Conservation (phyloP, 2,329 filamentous ascomycete species). For the Clonostachys byssicola region DNA sequence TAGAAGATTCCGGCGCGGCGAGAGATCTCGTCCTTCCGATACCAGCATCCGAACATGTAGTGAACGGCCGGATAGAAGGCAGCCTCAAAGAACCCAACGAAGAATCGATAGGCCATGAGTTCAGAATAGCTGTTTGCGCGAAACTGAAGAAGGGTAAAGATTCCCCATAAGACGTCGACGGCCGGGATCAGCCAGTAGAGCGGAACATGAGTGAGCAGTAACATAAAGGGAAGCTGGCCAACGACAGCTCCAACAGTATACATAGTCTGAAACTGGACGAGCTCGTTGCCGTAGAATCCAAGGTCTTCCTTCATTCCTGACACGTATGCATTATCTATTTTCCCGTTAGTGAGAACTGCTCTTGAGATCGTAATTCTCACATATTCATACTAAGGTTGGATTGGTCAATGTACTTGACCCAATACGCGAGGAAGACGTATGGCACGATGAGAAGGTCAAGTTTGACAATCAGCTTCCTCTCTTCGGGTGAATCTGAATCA, state of each 20-base stretch:
- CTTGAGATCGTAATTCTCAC: background rate
- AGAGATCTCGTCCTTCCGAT: constrained; percentile 38
- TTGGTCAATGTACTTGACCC: constrained; percentile 43
- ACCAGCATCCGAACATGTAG: constrained; percentile 34
- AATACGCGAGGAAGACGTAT: constrained; percentile 49
- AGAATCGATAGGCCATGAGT: constrained; percentile 46
- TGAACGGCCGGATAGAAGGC: constrained; percentile 34
- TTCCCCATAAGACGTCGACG: constrained; percentile 48
- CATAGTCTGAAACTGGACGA: constrained; percentile 44
- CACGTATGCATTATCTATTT: constrained; percentile 42
- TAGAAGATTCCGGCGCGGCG: constrained; percentile 47
- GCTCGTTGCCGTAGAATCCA: constrained; percentile 43
- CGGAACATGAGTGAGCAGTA: constrained; percentile 38
- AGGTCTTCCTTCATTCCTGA: constrained; percentile 48
- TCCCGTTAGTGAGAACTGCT: background rate
- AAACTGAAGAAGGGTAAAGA: constrained; percentile 53
- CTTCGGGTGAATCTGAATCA: background rate
- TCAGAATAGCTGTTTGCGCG: constrained; percentile 43
- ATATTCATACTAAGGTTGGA: background rate
- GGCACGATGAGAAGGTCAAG: constrained; percentile 52
- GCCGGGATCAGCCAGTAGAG: constrained; percentile 47
- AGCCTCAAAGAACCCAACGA: constrained; percentile 48
- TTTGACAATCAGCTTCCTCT: constrained; percentile 33
- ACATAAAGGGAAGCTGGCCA: constrained; percentile 42
- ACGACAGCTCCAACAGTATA: constrained; percentile 44